A percentile compares a stretch with the other conserved stretches of the same genome.
Evolutionary conservation across 2,329 filamentous ascomycete species (phyloP).

Genomic region (Parastagonospora avenae): DNA sequence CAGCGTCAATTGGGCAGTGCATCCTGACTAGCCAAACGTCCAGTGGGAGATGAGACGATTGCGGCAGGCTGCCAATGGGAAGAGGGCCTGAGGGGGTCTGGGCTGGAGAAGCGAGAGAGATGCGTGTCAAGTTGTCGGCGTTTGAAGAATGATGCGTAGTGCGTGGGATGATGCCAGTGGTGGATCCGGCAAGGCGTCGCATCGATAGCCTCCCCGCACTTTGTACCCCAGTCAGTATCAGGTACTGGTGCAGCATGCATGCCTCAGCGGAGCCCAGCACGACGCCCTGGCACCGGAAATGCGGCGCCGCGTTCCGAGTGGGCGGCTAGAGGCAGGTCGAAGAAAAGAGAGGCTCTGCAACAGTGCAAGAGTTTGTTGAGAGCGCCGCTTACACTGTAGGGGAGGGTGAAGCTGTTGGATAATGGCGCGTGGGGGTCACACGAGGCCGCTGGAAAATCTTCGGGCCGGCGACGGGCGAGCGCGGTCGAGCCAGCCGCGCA

Average conservation of each 20-base stretch:
- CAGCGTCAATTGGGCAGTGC: conserved; percentile 22
- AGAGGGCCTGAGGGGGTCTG: not conserved
- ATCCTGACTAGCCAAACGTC: conserved; percentile 7
- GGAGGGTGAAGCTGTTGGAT: conserved; percentile 28
- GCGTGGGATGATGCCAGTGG: conserved; percentile 42
- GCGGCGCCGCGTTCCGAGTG: not conserved
- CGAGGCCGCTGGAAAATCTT: conserved; percentile 11
- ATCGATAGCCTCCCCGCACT: conserved; percentile 34
- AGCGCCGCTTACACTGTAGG: not conserved
- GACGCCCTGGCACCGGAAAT: conserved; percentile 14
- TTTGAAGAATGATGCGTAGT: conserved; percentile 37
- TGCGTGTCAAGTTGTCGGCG: conserved; percentile 29
- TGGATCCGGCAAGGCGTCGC: conserved; percentile 22
- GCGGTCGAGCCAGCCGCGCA: not conserved
- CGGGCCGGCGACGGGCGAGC: conserved; percentile 18
- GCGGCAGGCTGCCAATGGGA: conserved; percentile 12
- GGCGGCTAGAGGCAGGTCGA: not conserved
- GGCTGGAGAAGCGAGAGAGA: not conserved
- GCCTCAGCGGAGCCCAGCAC: conserved; percentile 22
- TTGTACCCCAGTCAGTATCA: conserved; percentile 33
- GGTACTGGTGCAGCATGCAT: conserved; percentile 33
- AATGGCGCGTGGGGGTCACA: conserved; percentile 46
- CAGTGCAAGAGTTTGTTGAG: not conserved
- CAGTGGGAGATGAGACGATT: not conserved
- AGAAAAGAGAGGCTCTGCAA: conserved; percentile 8